These are phyloP conservation scores for Neolentinus lepideus DNA, from an alignment of 1,284 basidiomycete species.

Conservation along the genomic window DNA sequence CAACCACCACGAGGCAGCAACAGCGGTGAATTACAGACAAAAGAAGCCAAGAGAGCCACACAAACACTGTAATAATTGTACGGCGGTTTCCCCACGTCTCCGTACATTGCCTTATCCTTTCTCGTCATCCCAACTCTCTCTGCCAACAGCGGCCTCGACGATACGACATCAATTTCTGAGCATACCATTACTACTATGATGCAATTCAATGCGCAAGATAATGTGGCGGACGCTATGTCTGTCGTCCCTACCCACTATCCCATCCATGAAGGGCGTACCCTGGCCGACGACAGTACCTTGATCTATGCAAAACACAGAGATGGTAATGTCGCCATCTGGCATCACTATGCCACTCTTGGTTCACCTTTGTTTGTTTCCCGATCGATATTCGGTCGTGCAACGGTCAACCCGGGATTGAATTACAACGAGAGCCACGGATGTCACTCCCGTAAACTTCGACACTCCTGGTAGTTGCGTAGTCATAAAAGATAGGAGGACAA, in stretches of 20 bases:
- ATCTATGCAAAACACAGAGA: not conserved
- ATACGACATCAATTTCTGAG: not conserved
- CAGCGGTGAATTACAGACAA: no score
- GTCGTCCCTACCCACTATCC: no score
- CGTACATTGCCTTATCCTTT: no score
- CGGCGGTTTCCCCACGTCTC: no score
- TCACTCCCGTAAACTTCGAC: no score
- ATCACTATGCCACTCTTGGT: not conserved
- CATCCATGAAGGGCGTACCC: no score
- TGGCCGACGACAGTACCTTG: not conserved
- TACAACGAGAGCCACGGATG: not conserved
- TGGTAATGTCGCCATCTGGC: not conserved
- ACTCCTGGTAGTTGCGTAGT: not conserved
- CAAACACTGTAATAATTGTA: no score
- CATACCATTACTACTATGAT: not conserved
- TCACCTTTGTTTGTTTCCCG: not conserved
- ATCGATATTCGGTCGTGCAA: not conserved
- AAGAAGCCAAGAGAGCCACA: no score
- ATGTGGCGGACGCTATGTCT: not conserved
- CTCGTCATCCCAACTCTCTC: no score
- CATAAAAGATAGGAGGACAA: not conserved
- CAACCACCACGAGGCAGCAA: no score
- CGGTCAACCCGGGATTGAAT: not conserved
- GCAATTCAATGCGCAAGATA: not conserved
- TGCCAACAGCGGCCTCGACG: not conserved